phyloP scores from a whole-genome alignment of 129 eudicot genomes.

The Tagetes erecta region DNA sequence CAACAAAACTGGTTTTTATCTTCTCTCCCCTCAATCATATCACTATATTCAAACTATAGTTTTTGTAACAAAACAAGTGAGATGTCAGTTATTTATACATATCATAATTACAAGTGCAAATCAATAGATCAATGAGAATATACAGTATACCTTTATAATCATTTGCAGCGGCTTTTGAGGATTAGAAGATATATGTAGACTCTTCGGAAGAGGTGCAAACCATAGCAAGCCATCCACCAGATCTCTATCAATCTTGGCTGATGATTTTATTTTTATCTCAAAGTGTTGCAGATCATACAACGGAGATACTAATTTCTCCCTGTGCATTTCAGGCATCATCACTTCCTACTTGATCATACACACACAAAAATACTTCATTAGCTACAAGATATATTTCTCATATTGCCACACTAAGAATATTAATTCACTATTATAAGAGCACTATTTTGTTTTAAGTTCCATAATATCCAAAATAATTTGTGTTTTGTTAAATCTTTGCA shows the following conservation, averaged over 20 bases:
- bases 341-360: slow-evolving; percentile 27
- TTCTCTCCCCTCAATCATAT: slow-evolving; percentile 6
- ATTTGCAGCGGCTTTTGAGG: background rate
- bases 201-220: slow-evolving; percentile 42
- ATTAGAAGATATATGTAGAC: slow-evolving; percentile 17
- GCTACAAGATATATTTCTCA: background rate
- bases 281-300: slow-evolving; percentile 31
- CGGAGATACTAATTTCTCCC: slow-evolving; percentile 26
- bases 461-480: background rate
- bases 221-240: slow-evolving; percentile 39
- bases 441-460: background rate
- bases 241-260: slow-evolving; percentile 19
- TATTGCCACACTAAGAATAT: background rate
- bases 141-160: slow-evolving; percentile 24
- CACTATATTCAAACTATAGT: slow-evolving; percentile 27
- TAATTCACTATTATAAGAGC: background rate
- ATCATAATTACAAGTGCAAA: background rate
- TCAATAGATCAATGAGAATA: background rate
- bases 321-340: slow-evolving; percentile 28
- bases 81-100: background rate
- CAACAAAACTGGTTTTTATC: slow-evolving; percentile 29
- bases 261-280: slow-evolving; percentile 16
- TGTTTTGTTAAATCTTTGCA: background rate
- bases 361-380: slow-evolving; percentile 8
- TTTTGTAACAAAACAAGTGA: background rate